These are phyloP conservation scores for Picea glauca DNA, from an alignment of 75 land plant genomes.

Conservation along the genomic window DNA sequence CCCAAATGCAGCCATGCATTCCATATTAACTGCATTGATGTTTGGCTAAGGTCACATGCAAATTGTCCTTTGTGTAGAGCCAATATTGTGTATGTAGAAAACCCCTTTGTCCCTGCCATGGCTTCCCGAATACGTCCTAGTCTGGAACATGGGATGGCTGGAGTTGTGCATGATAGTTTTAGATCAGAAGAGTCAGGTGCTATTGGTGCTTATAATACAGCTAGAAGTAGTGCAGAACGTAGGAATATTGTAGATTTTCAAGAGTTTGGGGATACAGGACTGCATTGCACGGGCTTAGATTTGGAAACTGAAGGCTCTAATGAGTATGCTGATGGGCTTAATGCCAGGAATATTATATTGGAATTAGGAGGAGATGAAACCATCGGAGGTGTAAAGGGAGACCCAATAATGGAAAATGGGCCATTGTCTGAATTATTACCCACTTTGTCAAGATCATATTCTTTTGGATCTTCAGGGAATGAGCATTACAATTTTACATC, in stretches of 20 bases:
- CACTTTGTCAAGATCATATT: constrained; percentile 6
- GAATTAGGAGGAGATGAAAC: neutral
- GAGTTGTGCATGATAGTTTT: constrained; percentile 4
- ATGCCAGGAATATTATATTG: neutral
- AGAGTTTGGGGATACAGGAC: neutral
- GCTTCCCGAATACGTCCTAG: neutral
- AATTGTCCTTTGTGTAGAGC: constrained; percentile 40
- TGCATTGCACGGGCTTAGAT: neutral
- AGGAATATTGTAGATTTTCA: neutral
- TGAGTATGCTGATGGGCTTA: neutral
- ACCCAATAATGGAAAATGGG: no score
- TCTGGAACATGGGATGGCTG: constrained; percentile 2
- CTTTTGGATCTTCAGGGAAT: constrained; percentile 1
- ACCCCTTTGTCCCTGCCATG: constrained; percentile 7
- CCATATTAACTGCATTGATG: constrained; percentile 33
- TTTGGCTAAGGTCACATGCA: constrained; percentile 34
- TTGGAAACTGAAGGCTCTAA: neutral
- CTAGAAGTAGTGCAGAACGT: neutral
- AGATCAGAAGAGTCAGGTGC: neutral
- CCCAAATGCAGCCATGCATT: constrained; percentile 36
- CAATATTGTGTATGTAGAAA: constrained; percentile 1
- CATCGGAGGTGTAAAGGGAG: no score
- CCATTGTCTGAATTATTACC: neutral
- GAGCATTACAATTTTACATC: neutral
- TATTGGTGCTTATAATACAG: neutral